Percentiles rank a stretch among this genome's conserved stretches.
phyloP scores from a whole-genome alignment of 352 stramenopile species.

The Phytophthora pseudosyringae region DNA sequence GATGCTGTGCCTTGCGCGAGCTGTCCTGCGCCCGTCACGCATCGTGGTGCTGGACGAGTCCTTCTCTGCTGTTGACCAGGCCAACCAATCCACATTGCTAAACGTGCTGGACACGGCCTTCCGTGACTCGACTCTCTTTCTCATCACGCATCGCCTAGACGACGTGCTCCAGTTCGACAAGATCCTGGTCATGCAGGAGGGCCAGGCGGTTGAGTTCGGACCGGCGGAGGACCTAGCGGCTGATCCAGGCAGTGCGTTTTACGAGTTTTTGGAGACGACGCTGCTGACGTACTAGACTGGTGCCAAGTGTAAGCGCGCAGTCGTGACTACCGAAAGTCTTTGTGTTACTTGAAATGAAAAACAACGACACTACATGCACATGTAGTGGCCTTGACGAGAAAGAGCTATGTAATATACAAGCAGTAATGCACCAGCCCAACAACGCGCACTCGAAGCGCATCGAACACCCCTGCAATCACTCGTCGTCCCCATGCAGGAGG shows the following conservation, averaged over 20 bases:
- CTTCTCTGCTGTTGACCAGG: conserved; percentile 67
- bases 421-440: conserved; percentile 3
- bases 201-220: conserved; percentile 45
- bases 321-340: not conserved
- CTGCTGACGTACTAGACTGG: conserved; percentile 39
- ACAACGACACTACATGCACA: not conserved
- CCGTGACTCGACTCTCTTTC: conserved; percentile 93
- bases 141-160: conserved; percentile 96
- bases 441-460: not conserved
- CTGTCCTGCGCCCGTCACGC: conserved; percentile 89
- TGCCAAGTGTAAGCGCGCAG: not conserved
- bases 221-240: conserved; percentile 48
- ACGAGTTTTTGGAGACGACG: conserved; percentile 60
- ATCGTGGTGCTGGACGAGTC: conserved; percentile 92
- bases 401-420: conserved; percentile 27
- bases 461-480: not conserved
- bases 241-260: conserved; percentile 46
- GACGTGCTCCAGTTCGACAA: conserved; percentile 67
- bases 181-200: conserved; percentile 47
- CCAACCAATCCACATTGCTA: conserved; percentile 70
- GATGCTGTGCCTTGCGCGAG: conserved; percentile 95
- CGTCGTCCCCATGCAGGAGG: conserved; percentile 37
- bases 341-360: not conserved
- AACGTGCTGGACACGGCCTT: conserved; percentile 91
- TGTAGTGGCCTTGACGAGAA: not conserved